phyloP scores from a whole-genome alignment of 2,329 filamentous ascomycete genomes.

The Neopestalotiopsis sp. region DNA sequence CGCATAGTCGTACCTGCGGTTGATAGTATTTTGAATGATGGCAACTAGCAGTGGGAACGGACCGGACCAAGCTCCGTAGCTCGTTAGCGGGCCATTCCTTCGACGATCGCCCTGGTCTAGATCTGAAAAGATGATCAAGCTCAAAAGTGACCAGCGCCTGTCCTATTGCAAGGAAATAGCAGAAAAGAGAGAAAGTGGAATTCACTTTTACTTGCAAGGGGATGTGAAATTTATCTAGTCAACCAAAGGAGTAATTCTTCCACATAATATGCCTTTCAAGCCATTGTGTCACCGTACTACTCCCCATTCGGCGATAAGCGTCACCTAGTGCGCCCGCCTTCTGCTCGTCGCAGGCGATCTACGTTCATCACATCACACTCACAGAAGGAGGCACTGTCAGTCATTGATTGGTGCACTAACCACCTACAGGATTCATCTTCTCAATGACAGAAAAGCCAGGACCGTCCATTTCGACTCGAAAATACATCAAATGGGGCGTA shows the following conservation, averaged over 20 bases:
- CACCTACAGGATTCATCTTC: background rate
- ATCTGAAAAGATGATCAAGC: no score
- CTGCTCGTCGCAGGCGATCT: background rate
- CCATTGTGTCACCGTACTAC: background rate
- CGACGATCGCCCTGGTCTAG: no score
- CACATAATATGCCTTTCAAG: background rate
- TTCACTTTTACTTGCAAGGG: background rate
- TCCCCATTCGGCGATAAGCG: constrained; percentile 4
- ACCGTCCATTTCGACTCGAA: constrained; percentile 56
- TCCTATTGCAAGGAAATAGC: no score
- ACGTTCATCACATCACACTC: no score
- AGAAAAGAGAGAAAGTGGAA: background rate
- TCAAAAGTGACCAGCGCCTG: no score
- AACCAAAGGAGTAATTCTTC: background rate
- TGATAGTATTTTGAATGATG: no score
- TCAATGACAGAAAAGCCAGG: constrained; percentile 5
- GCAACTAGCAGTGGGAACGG: no score
- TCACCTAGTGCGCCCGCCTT: background rate
- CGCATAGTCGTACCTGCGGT: no score
- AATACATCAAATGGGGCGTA: constrained; percentile 60
- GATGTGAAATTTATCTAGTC: background rate
- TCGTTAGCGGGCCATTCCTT: no score
- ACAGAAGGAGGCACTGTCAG: background rate
- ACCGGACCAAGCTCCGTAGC: no score
- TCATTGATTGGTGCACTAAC: background rate